phyloP scores from a whole-genome alignment of 2,329 filamentous ascomycete species.

The Coleophoma eucalyptorum region DNA sequence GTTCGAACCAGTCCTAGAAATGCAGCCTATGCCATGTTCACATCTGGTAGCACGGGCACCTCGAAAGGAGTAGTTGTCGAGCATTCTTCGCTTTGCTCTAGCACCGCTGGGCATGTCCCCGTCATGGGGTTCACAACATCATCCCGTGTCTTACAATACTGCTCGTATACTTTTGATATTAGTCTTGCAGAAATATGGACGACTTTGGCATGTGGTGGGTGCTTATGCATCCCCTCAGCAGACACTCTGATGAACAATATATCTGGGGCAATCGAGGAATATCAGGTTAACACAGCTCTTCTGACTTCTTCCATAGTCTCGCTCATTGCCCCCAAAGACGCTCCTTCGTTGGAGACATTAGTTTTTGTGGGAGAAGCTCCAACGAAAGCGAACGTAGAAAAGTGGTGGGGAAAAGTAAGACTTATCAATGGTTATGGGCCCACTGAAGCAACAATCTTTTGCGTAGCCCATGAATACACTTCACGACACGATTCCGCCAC shows the following conservation, averaged over 20 bases:
- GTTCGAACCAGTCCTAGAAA: not conserved
- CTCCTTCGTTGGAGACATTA: no score
- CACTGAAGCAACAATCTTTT: no score
- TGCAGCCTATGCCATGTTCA: conserved; percentile 3
- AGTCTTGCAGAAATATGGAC: conserved; percentile 4
- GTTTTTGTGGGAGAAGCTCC: conserved; percentile 3
- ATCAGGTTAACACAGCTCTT: conserved; percentile 3
- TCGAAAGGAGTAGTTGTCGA: conserved; percentile 7
- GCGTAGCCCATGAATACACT: no score
- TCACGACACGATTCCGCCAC: no score
- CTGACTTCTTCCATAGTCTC: conserved; percentile 4
- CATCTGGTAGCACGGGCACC: conserved; percentile 22
- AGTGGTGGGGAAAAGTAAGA: not conserved
- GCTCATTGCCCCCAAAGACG: conserved; percentile 14
- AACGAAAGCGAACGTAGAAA: not conserved
- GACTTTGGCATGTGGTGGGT: conserved; percentile 5
- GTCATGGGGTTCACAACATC: not conserved
- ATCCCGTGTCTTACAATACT: not conserved
- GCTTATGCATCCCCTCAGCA: conserved; percentile 6
- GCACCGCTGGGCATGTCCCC: not conserved
- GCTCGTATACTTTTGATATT: conserved; percentile 5
- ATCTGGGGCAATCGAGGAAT: no score
- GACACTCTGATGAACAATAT: no score
- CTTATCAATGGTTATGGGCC: not conserved
- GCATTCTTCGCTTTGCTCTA: not conserved